Evolutionary conservation across 441 rosid species (phyloP), one percentile per base, ranked within the genome.

Genomic region (Macaranga tanarius): DNA sequence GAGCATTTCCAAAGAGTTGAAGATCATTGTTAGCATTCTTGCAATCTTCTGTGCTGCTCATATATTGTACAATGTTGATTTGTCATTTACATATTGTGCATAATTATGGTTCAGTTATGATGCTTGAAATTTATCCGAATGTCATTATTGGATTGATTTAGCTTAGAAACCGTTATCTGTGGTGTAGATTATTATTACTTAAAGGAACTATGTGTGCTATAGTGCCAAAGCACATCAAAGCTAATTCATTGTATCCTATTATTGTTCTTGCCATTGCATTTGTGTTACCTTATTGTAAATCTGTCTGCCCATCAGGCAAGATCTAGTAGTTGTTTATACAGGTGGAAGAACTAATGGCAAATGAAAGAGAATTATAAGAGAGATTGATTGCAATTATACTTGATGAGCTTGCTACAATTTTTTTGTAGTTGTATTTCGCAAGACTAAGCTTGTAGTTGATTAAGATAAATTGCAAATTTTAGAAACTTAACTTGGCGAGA

Each of bases 311-410:
- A 52, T n/a, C 48, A 48, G 61, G 22, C 47, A n/a, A 73, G 38
- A 47, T 62, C 10, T 69, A 51, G 67, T 31, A 10, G 56, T 28
- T 54, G 8, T 73, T 54, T 44, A 25, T 60, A 17, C 74, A 93
- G 99, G 95, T 95, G 20, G 97, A 88, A 81, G 94, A 90, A 80
- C 86, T 95, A 74, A 83, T 87, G 76, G 82, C 76, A 9, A 95
- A 88, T 86, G 98, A 91, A 85, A n/a, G n/a, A 78, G 99, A 93
- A 66, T 82, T 93, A 79, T 91, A 93, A 81, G 97, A 92, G 76
- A 92, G 85, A 83, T 76, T 93, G 74, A 88, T 93, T 91, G 84
- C 95, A 0, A 84, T 86, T n/a, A 84, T 93, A 74, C 2, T 55
- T 10, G 52, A 56, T 19, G 31, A 50, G 64, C 50, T 16, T 8